These are phyloP conservation scores for Geotrichum cucujoidarum DNA, from an alignment of 1,139 yeast genomes.

Conservation along the genomic window DNA sequence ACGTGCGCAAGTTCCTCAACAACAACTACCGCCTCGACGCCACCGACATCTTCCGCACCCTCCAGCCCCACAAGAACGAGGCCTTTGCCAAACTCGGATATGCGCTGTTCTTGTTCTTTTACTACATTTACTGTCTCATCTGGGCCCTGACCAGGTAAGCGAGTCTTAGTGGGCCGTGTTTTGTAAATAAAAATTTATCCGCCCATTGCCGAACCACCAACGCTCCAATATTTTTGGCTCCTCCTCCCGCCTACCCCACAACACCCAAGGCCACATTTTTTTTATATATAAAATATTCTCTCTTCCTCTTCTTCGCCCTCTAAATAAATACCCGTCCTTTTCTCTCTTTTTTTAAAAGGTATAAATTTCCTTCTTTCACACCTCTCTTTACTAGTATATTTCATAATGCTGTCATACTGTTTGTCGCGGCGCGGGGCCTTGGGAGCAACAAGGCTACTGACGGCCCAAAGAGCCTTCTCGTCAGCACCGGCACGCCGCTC, in stretches of 20 bases:
- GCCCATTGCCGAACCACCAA: conserved; percentile 4
- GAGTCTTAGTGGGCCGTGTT: conserved; percentile 37
- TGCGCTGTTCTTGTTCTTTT: conserved; percentile 84
- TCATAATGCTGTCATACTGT: too few relatives aligned
- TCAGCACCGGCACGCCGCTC: background rate
- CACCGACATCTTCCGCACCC: conserved; percentile 89
- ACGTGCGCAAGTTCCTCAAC: conserved; percentile 60
- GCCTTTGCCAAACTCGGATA: conserved; percentile 80
- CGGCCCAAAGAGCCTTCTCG: background rate
- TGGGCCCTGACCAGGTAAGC: conserved; percentile 36
- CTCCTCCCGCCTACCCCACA: conserved; percentile 1
- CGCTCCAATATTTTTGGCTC: too few relatives aligned
- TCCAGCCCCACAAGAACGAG: conserved; percentile 82
- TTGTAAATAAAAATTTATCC: background rate
- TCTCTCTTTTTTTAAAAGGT: background rate
- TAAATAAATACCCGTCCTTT: background rate
- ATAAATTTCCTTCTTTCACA: too few relatives aligned
- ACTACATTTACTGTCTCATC: conserved; percentile 88
- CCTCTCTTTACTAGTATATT: too few relatives aligned
- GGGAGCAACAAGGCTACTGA: background rate
- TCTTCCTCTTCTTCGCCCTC: background rate
- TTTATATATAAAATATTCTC: background rate
- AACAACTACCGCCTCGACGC: conserved; percentile 84
- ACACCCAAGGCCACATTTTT: background rate
- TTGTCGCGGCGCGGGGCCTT: background rate